These are phyloP conservation scores for Guillardia theta DNA, from an alignment of 78 protist genomes.

Conservation along the genomic window DNA sequence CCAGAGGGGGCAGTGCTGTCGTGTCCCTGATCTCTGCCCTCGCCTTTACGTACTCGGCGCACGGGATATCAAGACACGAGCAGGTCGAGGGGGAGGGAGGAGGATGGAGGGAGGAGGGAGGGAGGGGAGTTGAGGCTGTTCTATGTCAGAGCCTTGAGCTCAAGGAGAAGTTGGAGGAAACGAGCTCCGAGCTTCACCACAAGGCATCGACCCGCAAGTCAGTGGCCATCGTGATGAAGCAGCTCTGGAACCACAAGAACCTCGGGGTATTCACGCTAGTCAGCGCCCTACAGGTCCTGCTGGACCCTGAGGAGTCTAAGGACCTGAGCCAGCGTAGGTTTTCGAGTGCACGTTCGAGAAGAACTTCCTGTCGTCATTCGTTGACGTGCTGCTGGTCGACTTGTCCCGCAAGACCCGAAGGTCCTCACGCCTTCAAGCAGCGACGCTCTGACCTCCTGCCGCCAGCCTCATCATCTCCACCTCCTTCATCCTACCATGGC, in stretches of 20 bases:
- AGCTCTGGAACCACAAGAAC: neutral
- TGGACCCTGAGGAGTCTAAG: too few relatives aligned
- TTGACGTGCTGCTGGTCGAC: constrained; percentile 10
- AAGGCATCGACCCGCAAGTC: too few relatives aligned
- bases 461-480: neutral
- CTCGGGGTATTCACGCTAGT: neutral
- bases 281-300: neutral
- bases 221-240: neutral
- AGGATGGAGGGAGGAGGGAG: neutral
- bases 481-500: neutral
- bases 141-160: too few relatives aligned
- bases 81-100: neutral
- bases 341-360: constrained; percentile 31
- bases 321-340: too few relatives aligned
- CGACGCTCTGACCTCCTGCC: too few relatives aligned
- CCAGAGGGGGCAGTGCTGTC: too few relatives aligned
- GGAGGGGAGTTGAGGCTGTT: too few relatives aligned
- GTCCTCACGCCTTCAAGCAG: neutral
- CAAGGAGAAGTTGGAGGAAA: too few relatives aligned
- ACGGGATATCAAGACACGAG: neutral
- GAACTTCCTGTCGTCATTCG: constrained; percentile 20
- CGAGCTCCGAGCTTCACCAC: too few relatives aligned
- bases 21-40: too few relatives aligned
- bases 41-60: too few relatives aligned
- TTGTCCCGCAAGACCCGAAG: neutral